Base-by-base conservation (phyloP, 305 asterid species). In the Solanum hybrid region DNA sequence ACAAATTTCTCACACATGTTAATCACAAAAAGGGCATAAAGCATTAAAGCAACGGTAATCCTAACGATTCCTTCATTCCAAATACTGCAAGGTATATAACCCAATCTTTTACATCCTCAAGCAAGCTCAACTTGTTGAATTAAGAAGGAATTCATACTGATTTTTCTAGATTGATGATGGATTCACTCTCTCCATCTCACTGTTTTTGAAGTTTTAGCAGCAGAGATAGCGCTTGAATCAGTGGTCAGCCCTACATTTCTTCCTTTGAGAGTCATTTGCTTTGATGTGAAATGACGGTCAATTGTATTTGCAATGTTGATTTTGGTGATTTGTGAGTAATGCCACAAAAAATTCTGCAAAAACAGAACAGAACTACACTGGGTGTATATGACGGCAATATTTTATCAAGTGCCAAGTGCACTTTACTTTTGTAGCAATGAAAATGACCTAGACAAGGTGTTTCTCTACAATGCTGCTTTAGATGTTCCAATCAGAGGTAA, bases 401-500 rank as follows among this genome's bases (percentile, higher is more conserved):
- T 81, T 32, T 60, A 88, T 27, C 89, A 78, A 77, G 76, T 76
- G 38, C 72, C 86, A 22, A 56, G 89, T 69, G 89, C 86, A 45
- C 85, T 78, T 37, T 12, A 56, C 66, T 32, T 88, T 29, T 88
- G 87, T 72, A 34, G 82, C 87, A 81, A 37, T 69, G 78, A 81
- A 15, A 81, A 66, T 66, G 89, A 88, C 85, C 75, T 40, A 64
- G 86, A 69, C 37, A 78, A 66, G 38, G 27, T 37, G 72, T 77
- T 14, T 88, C 15, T 79, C 36, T 88, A 32, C 86, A 88, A 88
- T 88, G 89, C 66, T 69, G 75, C 31, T 84, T 1, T 51, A 19
- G 87, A 84, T 51, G 78, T 78, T 69, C 86, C 86, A 64, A 38
- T 88, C 86, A 88, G 89, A 40, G 42, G 71, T 51, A 82, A 82